Percentiles rank a stretch among this genome's conserved stretches.
Conservation (phyloP, 1,139 yeast genomes). For the Diutina rugosa region DNA sequence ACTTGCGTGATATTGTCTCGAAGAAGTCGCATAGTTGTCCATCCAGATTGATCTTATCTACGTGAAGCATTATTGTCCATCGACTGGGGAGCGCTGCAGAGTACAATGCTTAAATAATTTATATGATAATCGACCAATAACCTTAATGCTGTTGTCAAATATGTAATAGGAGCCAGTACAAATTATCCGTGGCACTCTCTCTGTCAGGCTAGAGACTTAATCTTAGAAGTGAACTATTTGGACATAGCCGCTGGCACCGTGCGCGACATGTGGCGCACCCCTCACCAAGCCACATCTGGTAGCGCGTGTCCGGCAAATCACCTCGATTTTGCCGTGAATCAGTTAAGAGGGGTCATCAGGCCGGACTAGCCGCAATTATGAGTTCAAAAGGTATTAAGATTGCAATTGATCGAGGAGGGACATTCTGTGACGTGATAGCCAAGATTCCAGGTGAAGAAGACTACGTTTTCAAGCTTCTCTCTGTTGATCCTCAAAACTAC, state of each 20-base stretch:
- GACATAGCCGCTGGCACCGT: not conserved
- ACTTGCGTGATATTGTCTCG: too few relatives aligned
- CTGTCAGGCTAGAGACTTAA: too few relatives aligned
- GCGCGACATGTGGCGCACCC: not conserved
- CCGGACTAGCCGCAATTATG: not conserved
- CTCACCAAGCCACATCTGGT: not conserved
- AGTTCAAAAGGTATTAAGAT: not conserved
- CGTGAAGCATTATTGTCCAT: too few relatives aligned
- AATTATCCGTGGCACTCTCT: too few relatives aligned
- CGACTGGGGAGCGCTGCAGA: too few relatives aligned
- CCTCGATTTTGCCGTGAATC: not conserved
- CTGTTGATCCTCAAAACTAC: constrained; percentile 81
- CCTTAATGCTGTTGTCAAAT: too few relatives aligned
- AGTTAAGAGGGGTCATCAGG: not conserved
- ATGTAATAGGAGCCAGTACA: too few relatives aligned
- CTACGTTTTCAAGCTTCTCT: constrained; percentile 47
- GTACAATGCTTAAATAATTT: too few relatives aligned
- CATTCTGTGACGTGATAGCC: constrained; percentile 73
- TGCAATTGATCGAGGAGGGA: constrained; percentile 57
- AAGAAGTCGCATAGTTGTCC: too few relatives aligned
- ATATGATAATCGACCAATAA: too few relatives aligned
- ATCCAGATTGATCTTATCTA: too few relatives aligned
- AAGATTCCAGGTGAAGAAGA: constrained; percentile 30
- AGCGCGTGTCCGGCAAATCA: not conserved
- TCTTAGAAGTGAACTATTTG: not conserved